Percentiles rank a stretch among this genome's conserved stretches.
Evolutionary conservation across 2,329 filamentous ascomycete species (phyloP).

Genomic region (Annulohypoxylon truncatum): DNA sequence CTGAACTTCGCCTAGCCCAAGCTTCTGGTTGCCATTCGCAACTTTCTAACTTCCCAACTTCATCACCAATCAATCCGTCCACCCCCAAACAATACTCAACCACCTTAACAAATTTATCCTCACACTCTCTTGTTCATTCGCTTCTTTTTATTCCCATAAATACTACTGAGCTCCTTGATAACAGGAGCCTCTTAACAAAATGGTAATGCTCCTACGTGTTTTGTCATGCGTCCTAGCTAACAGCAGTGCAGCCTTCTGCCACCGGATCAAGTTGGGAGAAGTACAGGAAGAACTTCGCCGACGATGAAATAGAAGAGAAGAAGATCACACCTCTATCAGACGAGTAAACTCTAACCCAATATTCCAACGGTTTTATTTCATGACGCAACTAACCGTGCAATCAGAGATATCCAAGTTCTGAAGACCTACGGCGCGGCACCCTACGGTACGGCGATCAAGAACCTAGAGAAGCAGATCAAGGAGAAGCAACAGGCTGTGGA

Average conservation of each 20-base stretch:
- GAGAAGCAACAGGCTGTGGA: constrained; percentile 98
- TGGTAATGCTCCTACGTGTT: constrained; percentile 42
- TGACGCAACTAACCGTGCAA: constrained; percentile 37
- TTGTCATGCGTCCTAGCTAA: constrained; percentile 40
- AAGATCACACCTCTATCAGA: constrained; percentile 98
- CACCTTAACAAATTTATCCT: neutral
- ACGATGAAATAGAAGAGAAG: constrained; percentile 98
- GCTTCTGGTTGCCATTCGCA: constrained; percentile 20
- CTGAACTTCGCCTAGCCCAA: constrained; percentile 22
- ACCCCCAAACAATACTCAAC: constrained; percentile 17
- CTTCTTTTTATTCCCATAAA: constrained; percentile 15
- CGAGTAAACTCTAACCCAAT: constrained; percentile 73
- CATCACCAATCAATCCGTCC: constrained; percentile 15
- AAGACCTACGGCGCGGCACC: constrained; percentile 99
- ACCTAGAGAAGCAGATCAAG: constrained; percentile 99
- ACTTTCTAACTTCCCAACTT: constrained; percentile 20
- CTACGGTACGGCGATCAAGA: constrained; percentile 93
- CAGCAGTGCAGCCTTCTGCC: constrained; percentile 79
- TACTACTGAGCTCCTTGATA: constrained; percentile 18
- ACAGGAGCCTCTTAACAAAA: constrained; percentile 50
- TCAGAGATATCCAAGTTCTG: constrained; percentile 96
- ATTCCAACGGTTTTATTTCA: neutral
- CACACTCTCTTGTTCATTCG: neutral
- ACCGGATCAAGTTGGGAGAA: constrained; percentile 98
- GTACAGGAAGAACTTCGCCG: constrained; percentile 96